A percentile compares a stretch with the other conserved stretches of the same genome.
Evolutionary conservation across 179 eudicot species (phyloP).

Genomic region (Drosera spatulata): DNA sequence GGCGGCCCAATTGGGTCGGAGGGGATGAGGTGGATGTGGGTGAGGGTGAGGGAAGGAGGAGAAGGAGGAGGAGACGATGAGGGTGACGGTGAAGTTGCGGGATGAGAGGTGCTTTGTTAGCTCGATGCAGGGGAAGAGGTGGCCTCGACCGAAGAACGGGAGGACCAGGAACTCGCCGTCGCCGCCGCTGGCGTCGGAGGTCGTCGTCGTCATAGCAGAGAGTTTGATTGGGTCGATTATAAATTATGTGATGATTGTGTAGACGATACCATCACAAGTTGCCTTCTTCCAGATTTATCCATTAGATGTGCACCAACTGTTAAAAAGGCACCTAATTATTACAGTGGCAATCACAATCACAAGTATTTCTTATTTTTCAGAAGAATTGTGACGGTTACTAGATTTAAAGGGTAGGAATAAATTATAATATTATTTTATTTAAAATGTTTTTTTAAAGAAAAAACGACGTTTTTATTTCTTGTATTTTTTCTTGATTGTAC

Average conservation of each 20-base stretch:
- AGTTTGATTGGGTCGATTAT: too few relatives aligned
- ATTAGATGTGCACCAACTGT: conserved; percentile 25
- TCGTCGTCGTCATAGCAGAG: too few relatives aligned
- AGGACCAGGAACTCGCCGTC: conserved; percentile 31
- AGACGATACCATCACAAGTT: conserved; percentile 36
- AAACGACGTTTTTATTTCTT: too few relatives aligned
- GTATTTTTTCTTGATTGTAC: too few relatives aligned
- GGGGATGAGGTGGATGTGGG: conserved; percentile 20
- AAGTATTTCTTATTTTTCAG: not conserved
- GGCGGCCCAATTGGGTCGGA: conserved; percentile 11
- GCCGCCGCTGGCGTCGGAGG: not conserved
- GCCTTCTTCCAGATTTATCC: conserved; percentile 72
- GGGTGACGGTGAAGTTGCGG: conserved; percentile 23
- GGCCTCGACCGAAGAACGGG: conserved; percentile 69
- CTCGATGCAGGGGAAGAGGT: conserved; percentile 52
- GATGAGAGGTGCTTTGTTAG: conserved; percentile 44
- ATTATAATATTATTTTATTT: too few relatives aligned
- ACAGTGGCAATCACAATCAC: not conserved
- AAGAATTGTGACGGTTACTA: too few relatives aligned
- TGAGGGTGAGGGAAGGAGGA: conserved; percentile 44
- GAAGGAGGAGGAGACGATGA: conserved; percentile 35
- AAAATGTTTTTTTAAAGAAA: too few relatives aligned
- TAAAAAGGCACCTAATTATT: conserved; percentile 36
- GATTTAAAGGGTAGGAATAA: too few relatives aligned
- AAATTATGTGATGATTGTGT: too few relatives aligned